Base-by-base conservation (phyloP, 768 basidiomycete genomes). In the Arthromyces matolae region DNA sequence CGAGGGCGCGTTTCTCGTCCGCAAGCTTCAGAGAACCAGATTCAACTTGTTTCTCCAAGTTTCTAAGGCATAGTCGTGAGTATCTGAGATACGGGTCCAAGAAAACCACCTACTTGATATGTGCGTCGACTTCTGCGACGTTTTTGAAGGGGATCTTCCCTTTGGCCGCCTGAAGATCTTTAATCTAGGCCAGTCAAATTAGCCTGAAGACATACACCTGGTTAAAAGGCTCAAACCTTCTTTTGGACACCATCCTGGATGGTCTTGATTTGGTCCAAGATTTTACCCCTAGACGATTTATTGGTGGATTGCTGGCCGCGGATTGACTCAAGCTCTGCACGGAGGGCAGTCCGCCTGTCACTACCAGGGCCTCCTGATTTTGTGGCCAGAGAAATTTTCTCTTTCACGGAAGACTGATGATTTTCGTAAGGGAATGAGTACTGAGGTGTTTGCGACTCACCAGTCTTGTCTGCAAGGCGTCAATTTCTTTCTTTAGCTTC, bases 1-100 rank as follows among this genome's bases (percentile, higher is more conserved):
- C 78, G n/a, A 99, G 77, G 4, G 93, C 89, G 42, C 92, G 85
- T 70, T 96, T 97, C 69, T 99, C 96, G 47, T 96, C 94, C 22
- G 84, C 93, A 49, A 98, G 77, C 63, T 91, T 96, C 78, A 99
- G 77, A 49, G 59, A 81, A 20, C 95, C 95, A 4, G 90, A 90
- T 62, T 98, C 95, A 44, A 99, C 84, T 63, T 93, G 89, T 61
- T 81, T 86, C 41, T 98, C 90, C 50, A 96, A 73, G 51, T 84
- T 74, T 58, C 92, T 94, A 45, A 38, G 25, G 47, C 52, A 51
- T 34, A 50, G 40, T 24, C 47, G 32, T 46, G 49, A 55, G 45
- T 49, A 52, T 31, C 47, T 32, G 33, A 38, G 49, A 22, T 29
- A n/a, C 13, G 1, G 42, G 39, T 41, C 47, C 50, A 32, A 10